phyloP scores from a whole-genome alignment of 331 rosid species.

The Malus hybrid region DNA sequence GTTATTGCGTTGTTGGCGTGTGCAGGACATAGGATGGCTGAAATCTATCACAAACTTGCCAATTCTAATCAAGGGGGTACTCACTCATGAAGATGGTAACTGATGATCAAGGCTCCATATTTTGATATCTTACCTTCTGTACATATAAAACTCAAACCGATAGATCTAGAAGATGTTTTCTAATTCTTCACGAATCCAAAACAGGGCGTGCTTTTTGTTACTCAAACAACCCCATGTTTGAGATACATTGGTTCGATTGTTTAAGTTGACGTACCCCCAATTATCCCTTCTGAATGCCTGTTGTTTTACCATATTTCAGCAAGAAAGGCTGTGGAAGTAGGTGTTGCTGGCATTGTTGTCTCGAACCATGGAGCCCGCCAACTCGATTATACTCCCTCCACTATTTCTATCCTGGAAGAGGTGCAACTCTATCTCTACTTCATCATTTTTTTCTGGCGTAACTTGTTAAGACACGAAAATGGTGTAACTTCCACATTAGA shows the following conservation, averaged over 20 bases:
- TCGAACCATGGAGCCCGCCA: conserved; percentile 67
- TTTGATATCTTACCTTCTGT: not conserved
- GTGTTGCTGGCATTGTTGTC: conserved; percentile 51
- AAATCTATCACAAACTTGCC: conserved; percentile 58
- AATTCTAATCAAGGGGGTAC: conserved; percentile 57
- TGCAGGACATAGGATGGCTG: conserved; percentile 52
- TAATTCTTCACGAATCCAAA: not conserved
- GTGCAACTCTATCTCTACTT: conserved; percentile 13
- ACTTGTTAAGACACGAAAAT: not conserved
- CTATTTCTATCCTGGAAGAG: conserved; percentile 62
- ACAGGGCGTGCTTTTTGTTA: not conserved
- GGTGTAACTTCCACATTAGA: not conserved
- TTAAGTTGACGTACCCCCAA: not conserved
- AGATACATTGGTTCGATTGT: not conserved
- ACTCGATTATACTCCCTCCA: conserved; percentile 48
- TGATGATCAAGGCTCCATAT: not conserved
- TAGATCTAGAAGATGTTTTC: too few species aligned
- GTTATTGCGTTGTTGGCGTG: not conserved
- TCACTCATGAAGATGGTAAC: conserved; percentile 62
- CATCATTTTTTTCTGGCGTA: not conserved
- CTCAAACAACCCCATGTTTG: not conserved
- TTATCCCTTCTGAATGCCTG: not conserved
- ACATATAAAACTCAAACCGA: not conserved
- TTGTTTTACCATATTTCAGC: conserved; percentile 28
- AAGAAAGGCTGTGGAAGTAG: conserved; percentile 43